Conservation (phyloP, 2,329 filamentous ascomycete species). For the Xylariomycetidae sp. region DNA sequence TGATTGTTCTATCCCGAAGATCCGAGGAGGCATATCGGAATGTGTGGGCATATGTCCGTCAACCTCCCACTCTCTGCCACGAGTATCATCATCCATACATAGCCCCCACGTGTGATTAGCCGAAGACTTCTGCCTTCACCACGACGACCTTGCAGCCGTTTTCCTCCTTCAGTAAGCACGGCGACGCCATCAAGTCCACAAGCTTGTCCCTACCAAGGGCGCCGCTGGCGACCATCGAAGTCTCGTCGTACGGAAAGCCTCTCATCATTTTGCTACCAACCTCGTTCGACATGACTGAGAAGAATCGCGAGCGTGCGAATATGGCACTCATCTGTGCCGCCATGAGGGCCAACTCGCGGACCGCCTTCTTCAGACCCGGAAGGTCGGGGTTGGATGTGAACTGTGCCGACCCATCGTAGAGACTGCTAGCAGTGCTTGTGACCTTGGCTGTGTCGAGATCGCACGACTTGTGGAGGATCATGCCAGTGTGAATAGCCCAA, state of each 20-base stretch:
- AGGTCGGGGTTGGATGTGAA: conserved; percentile 10
- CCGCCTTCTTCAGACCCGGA: conserved; percentile 6
- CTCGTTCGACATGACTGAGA: conserved; percentile 20
- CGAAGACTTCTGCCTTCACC: conserved; percentile 25
- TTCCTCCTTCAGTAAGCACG: conserved; percentile 21
- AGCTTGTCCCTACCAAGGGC: conserved; percentile 11
- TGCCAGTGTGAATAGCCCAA: conserved; percentile 21
- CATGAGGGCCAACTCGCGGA: conserved; percentile 16
- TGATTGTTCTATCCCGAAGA: too few species aligned
- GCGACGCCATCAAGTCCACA: conserved; percentile 26
- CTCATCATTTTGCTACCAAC: conserved; percentile 18
- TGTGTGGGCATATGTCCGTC: neutral
- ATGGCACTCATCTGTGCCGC: conserved; percentile 16
- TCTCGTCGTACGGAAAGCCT: conserved; percentile 16
- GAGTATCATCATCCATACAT: neutral
- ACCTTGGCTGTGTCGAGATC: conserved; percentile 14
- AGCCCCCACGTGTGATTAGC: conserved; percentile 7
- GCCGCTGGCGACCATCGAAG: conserved; percentile 19
- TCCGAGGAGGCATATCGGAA: neutral
- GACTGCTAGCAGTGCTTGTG: conserved; percentile 10
- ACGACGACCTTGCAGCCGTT: conserved; percentile 18
- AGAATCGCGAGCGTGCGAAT: conserved; percentile 15
- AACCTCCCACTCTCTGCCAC: conserved; percentile 1
- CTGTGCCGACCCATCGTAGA: conserved; percentile 13
- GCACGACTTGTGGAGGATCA: conserved; percentile 13